phyloP scores from a whole-genome alignment of 2,329 filamentous ascomycete genomes.

The Fusarium temperatum region DNA sequence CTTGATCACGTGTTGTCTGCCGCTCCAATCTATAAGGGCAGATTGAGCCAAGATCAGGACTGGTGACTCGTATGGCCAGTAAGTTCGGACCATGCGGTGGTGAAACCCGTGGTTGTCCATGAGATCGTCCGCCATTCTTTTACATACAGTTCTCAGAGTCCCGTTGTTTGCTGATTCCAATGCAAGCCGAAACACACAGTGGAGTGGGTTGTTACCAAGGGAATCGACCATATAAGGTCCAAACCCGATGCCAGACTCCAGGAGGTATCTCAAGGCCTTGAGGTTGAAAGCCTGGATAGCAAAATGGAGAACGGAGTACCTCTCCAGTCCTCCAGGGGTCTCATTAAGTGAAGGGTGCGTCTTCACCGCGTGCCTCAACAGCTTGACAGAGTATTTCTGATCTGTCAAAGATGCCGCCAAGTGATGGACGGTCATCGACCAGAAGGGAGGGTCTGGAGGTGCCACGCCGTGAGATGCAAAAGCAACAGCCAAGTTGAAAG shows the following conservation, averaged over 20 bases:
- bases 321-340: neutral
- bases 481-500: neutral
- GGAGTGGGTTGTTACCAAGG: neutral
- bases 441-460: neutral
- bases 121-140: neutral
- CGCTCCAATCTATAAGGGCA: neutral
- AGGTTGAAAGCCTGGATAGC: neutral
- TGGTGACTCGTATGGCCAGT: neutral
- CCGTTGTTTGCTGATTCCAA: neutral
- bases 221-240: neutral
- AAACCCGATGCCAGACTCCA: neutral
- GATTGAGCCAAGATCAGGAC: neutral
- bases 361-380: neutral
- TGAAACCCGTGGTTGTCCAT: neutral
- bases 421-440: neutral
- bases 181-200: neutral
- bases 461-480: neutral
- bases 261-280: neutral
- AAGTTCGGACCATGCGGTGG: constrained; percentile 2
- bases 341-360: neutral
- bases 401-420: neutral
- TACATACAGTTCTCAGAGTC: neutral
- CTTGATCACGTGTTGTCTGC: neutral
- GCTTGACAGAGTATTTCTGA: neutral
- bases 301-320: constrained; percentile 3